Conservation (phyloP, 495 filamentous ascomycete genomes). For the Hypoxylon fragiforme region DNA sequence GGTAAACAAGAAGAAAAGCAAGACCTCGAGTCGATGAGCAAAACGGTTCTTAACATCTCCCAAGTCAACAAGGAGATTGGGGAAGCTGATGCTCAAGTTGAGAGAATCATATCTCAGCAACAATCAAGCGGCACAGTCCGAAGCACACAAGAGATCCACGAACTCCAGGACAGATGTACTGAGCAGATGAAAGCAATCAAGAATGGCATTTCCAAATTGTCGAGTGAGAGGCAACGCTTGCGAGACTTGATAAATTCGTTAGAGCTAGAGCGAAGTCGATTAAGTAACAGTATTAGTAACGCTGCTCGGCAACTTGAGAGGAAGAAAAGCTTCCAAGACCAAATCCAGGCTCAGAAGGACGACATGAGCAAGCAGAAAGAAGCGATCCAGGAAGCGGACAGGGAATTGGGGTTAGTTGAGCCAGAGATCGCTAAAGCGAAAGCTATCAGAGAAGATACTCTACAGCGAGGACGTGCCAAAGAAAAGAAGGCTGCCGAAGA, state of each 20-base stretch:
- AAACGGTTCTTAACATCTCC: constrained; percentile 74
- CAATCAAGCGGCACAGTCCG: constrained; percentile 63
- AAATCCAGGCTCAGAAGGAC: constrained; percentile 72
- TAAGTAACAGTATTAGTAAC: constrained; percentile 67
- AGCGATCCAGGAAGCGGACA: constrained; percentile 65
- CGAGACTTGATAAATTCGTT: constrained; percentile 65
- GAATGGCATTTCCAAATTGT: constrained; percentile 63
- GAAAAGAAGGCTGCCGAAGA: constrained; percentile 75
- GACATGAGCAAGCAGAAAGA: constrained; percentile 69
- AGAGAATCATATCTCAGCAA: constrained; percentile 71
- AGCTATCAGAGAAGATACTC: constrained; percentile 72
- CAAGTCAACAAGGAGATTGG: constrained; percentile 71
- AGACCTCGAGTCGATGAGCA: constrained; percentile 74
- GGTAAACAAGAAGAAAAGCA: constrained; percentile 65
- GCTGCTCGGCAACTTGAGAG: constrained; percentile 76
- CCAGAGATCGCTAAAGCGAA: constrained; percentile 77
- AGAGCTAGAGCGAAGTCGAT: constrained; percentile 72
- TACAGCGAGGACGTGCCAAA: constrained; percentile 67
- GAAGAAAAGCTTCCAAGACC: constrained; percentile 65
- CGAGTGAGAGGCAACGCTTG: constrained; percentile 69
- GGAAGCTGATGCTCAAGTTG: constrained; percentile 68
- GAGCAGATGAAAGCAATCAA: constrained; percentile 68
- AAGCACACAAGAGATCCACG: constrained; percentile 81
- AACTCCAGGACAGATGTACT: constrained; percentile 66
- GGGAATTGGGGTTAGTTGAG: constrained; percentile 66